Base-by-base conservation (phyloP, 148 eudicot genomes). In the Salicornia ramosissima region DNA sequence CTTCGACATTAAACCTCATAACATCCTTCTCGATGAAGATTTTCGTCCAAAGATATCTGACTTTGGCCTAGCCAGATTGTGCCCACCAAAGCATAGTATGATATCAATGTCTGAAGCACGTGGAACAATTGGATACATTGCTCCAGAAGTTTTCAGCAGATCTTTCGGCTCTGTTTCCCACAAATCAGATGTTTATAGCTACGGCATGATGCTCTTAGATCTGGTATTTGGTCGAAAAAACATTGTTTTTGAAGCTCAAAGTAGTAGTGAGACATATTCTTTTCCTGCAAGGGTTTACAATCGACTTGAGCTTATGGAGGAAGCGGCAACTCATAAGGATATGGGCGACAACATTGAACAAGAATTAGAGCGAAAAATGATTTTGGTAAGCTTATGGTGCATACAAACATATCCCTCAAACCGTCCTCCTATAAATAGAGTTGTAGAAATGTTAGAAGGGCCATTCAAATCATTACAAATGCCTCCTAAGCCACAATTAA, bases 91-190 rank as follows among this genome's bases (percentile, higher is more conserved):
- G 12, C 6, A 29, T 5, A 70, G 73, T 70, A 57, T 58, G 55
- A 58, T 58, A 43, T 43, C 55, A 33, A 70, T 70, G 73, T 70
- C 40, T 21, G 73, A 28, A 55, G 72, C 72, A 39, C 55, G 28
- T 55, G 72, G 72, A 47, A 69, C 72, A 42, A 40, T 69, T 26
- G 73, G 73, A 30, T 70, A 70, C 65, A 70, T 70, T 70, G 73
- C 73, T 28, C 73, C 73, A 4, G 73, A 70, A 59, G 65, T 70
- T 6, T 58, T 70, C 6, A 43, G 55, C 15, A 58, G 65, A 46
- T 25, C 19, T 58, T 70, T 58, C 8, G 73, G 73, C 16, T 15
- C 40, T 31, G 54, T 70, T 29, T 70, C 73, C 4, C 64, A 69
- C 10, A 69, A 69, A 16, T 69, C 72, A 56, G 72, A 69, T 55